Conservation (phyloP, 106 monocot species). For the Hemerocallis citrina region DNA sequence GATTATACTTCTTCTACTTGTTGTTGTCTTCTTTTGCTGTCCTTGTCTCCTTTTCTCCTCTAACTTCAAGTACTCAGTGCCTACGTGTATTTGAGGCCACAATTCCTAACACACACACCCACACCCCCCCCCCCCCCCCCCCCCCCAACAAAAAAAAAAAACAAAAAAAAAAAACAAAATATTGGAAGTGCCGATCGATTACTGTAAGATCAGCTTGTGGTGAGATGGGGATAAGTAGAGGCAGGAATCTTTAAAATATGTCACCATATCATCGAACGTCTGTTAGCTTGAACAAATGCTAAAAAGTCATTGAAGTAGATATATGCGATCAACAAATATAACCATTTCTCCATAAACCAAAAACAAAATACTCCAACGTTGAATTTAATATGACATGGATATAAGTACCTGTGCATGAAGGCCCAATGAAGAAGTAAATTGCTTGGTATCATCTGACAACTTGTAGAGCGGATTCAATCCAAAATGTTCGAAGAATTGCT, state of each 20-base stretch:
- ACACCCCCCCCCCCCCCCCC: no score
- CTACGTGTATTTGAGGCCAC: no score
- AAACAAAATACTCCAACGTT: no score
- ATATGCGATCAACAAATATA: no score
- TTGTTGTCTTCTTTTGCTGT: no score
- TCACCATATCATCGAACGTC: slow-evolving; percentile 64
- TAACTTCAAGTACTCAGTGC: no score
- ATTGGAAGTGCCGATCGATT: not conserved
- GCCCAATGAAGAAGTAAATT: slow-evolving; percentile 36
- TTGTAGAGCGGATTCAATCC: slow-evolving; percentile 35
- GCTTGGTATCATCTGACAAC: slow-evolving; percentile 46
- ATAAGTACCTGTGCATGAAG: slow-evolving; percentile 47
- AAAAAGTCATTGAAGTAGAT: no score
- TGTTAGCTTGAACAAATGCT: slow-evolving; percentile 13
- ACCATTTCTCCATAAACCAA: no score
- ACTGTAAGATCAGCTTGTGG: slow-evolving; percentile 75
- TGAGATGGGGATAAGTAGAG: slow-evolving; percentile 39
- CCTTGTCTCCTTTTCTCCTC: no score
- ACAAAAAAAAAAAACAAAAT: not conserved
- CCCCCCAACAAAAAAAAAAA: no score
- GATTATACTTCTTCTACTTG: no score
- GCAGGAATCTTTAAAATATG: slow-evolving; percentile 35
- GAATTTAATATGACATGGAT: not conserved
- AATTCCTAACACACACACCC: no score
- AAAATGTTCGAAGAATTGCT: slow-evolving; percentile 46